These are phyloP conservation scores for Hypericum perforatum DNA, from an alignment of 345 rosid genomes.

Conservation along the genomic window DNA sequence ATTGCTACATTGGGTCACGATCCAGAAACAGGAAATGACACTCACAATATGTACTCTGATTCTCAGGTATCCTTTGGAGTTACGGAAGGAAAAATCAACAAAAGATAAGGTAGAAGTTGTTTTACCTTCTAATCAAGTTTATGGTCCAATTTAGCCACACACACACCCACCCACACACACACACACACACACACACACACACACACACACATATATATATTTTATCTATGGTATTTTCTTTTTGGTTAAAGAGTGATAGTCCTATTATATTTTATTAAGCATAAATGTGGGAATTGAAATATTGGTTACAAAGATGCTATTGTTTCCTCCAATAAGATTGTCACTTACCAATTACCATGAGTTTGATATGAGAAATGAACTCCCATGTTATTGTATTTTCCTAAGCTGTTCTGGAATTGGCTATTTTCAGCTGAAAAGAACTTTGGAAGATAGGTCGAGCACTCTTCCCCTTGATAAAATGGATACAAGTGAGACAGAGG, in stretches of 20 bases:
- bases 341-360: neutral
- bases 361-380: neutral
- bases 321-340: neutral
- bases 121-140: too few species aligned
- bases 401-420: conserved; percentile 6
- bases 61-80: conserved; percentile 87
- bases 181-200: too few species aligned
- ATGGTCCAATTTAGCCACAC: too few species aligned
- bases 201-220: too few species aligned
- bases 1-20: neutral
- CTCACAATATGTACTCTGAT: neutral
- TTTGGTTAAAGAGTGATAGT: too few species aligned
- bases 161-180: too few species aligned
- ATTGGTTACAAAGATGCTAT: neutral
- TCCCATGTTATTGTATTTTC: conserved; percentile 2
- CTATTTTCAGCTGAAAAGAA: conserved; percentile 53
- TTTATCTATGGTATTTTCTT: too few species aligned
- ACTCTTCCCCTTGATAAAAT: conserved; percentile 27
- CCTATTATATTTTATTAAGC: too few species aligned
- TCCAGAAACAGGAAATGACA: neutral
- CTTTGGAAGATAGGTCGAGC: conserved; percentile 28
- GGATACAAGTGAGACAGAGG: conserved; percentile 32
- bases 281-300: conserved; percentile 1
- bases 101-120: conserved; percentile 60
- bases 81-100: conserved; percentile 80